These are phyloP conservation scores for Anthostomella pinea DNA, from an alignment of 2,329 filamentous ascomycete genomes.

Conservation along the genomic window DNA sequence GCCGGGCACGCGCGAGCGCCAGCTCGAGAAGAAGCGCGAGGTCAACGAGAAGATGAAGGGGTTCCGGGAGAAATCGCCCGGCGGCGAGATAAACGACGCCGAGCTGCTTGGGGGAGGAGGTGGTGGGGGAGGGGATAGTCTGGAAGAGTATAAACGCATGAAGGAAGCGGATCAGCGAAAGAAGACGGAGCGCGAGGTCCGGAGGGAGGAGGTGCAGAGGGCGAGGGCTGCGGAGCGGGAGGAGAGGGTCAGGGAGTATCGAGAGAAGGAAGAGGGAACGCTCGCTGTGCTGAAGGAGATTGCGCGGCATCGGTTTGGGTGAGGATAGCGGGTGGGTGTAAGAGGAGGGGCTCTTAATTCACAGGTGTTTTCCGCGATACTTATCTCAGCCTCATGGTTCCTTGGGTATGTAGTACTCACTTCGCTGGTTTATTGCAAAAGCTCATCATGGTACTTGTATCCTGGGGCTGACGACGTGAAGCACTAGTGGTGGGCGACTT, in stretches of 20 bases:
- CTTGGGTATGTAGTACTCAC: no score
- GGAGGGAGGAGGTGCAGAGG: conserved; percentile 75
- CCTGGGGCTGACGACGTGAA: no score
- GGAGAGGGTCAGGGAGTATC: conserved; percentile 66
- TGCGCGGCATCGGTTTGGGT: conserved; percentile 76
- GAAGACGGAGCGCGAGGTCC: conserved; percentile 79
- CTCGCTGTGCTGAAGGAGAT: conserved; percentile 78
- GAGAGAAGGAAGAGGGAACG: conserved; percentile 77
- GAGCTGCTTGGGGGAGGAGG: conserved; percentile 73
- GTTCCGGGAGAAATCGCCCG: conserved; percentile 68
- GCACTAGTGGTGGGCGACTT: no score
- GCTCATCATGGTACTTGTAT: no score
- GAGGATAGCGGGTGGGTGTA: conserved; percentile 5
- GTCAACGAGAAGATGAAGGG: conserved; percentile 68
- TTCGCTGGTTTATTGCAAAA: no score
- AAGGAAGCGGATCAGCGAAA: conserved; percentile 64
- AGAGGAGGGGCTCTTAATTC: background rate
- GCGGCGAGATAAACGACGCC: conserved; percentile 62
- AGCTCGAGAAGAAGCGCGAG: conserved; percentile 80
- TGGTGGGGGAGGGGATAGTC: conserved; percentile 42
- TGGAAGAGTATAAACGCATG: conserved; percentile 67
- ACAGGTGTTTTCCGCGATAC: no score
- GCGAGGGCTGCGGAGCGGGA: conserved; percentile 78
- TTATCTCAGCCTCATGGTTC: no score
- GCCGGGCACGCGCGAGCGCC: conserved; percentile 75